Conservation (phyloP, 371 early-diverging fungal genomes). For the Mucor indicus region DNA sequence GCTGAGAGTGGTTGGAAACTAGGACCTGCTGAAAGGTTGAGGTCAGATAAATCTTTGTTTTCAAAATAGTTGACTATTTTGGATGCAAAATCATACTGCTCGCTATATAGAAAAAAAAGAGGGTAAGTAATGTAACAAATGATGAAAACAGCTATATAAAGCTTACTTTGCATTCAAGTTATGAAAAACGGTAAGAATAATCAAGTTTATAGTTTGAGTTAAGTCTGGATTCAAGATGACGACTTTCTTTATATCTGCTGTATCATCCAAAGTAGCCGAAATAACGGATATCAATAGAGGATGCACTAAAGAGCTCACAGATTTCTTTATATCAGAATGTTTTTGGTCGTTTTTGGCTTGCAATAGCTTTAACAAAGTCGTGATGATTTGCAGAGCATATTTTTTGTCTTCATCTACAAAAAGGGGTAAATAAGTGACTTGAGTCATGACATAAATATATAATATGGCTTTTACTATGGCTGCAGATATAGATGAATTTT, state of each 20-base stretch:
- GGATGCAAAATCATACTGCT: constrained; percentile 3
- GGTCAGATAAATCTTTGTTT: neutral
- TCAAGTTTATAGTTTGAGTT: neutral
- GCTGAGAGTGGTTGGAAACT: constrained; percentile 6
- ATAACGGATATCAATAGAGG: neutral
- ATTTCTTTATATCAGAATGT: constrained; percentile 37
- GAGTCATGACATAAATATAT: too few relatives aligned
- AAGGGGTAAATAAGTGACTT: too few relatives aligned
- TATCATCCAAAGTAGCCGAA: neutral
- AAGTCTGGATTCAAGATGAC: constrained; percentile 6
- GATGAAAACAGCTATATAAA: too few relatives aligned
- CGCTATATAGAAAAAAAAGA: neutral
- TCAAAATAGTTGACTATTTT: constrained; percentile 6
- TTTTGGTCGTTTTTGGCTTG: constrained; percentile 32
- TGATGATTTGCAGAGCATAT: constrained; percentile 45
- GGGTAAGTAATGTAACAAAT: neutral
- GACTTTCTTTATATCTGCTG: neutral
- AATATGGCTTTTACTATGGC: constrained; percentile 20
- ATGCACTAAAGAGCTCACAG: neutral
- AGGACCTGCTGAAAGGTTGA: neutral
- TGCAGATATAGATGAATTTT: constrained; percentile 29
- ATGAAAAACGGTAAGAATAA: constrained; percentile 1
- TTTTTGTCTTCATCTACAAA: constrained; percentile 19
- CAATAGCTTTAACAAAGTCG: constrained; percentile 41
- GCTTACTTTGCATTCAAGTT: constrained; percentile 5